Evolutionary conservation across 805 yeast genomes (phyloP).

Genomic region (Dipodascus albidus): DNA sequence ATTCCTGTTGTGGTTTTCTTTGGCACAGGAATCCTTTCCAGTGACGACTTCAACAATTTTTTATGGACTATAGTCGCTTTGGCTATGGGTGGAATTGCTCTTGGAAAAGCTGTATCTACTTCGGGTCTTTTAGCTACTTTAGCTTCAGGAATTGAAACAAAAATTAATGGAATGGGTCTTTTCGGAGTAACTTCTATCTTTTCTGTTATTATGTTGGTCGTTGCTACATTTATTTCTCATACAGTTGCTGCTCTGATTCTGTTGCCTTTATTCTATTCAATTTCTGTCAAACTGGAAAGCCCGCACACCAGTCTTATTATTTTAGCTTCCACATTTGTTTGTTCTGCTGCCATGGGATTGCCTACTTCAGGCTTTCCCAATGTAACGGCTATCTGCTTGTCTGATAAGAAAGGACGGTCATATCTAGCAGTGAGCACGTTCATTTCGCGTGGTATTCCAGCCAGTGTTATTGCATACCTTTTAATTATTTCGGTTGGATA

Average conservation of each 20-base stretch:
- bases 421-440: slow-evolving; percentile 83
- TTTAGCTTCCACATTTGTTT: slow-evolving; percentile 49
- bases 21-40: slow-evolving; percentile 76
- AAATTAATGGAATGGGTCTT: slow-evolving; percentile 54
- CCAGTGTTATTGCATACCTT: slow-evolving; percentile 63
- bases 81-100: slow-evolving; percentile 96
- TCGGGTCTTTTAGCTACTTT: slow-evolving; percentile 76
- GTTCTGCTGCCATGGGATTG: slow-evolving; percentile 95
- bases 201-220: slow-evolving; percentile 66
- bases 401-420: slow-evolving; percentile 84
- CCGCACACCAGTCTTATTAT: slow-evolving; percentile 83
- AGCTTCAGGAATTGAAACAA: slow-evolving; percentile 53
- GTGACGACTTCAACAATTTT: slow-evolving; percentile 90
- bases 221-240: slow-evolving; percentile 94
- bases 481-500: slow-evolving; percentile 75
- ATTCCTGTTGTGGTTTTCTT: slow-evolving; percentile 81
- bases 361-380: slow-evolving; percentile 98
- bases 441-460: slow-evolving; percentile 83
- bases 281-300: slow-evolving; percentile 47
- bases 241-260: slow-evolving; percentile 94
- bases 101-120: slow-evolving; percentile 89
- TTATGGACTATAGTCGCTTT: slow-evolving; percentile 92
- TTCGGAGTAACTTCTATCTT: slow-evolving; percentile 67
- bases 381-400: slow-evolving; percentile 91
- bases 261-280: slow-evolving; percentile 79